Base-by-base conservation (phyloP, 345 rosid species). In the Syzygium jambos region DNA sequence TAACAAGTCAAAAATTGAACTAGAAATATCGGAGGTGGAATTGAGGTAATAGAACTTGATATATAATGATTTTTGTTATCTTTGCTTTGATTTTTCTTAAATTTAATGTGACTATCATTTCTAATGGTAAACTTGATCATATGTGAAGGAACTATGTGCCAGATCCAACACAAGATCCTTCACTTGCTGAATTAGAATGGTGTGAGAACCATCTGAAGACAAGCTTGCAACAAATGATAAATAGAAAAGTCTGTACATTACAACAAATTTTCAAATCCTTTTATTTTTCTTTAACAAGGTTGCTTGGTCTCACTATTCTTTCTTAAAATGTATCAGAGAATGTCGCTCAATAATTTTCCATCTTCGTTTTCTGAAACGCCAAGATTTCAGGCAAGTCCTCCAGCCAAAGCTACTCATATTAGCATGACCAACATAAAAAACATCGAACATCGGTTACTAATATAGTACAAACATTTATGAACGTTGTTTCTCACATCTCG, bases 101-200 rank as follows among this genome's bases (percentile, higher is more conserved):
- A 34, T 34, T 15, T 73, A 7, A 73, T 19, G 13, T 34, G 5
- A 30, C 27, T 38, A 19, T 73, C 80, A 41, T 38, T 73, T 73
- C 25, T 73, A 34, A 73, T 34, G 80, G 25, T 73, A 38, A 73
- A 34, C 49, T 11, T 38, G 25, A 19, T 73, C 80, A 34, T 86
- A 29, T 57, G 4, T 80, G 27, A 43, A 87, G 90, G 80, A 51
- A 51, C 77, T 89, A 55, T 87, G 87, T 56, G 87, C 86, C 82
- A 55, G 51, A 80, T 10, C 78, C 78, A 6, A 54, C 51, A 65
- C 80, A 56, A 19, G 82, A 85, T 27, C 85, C 85, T 51, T 43
- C 83, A 85, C 55, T 63, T 38, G 55, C 87, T 85, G 49, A 85
- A 53, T 49, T 89, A 46, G 22, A 59, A 43, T 51, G 73, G 86